These are phyloP conservation scores for Leucocoprinus birnbaumii DNA, from an alignment of 768 basidiomycete genomes.

Conservation along the genomic window DNA sequence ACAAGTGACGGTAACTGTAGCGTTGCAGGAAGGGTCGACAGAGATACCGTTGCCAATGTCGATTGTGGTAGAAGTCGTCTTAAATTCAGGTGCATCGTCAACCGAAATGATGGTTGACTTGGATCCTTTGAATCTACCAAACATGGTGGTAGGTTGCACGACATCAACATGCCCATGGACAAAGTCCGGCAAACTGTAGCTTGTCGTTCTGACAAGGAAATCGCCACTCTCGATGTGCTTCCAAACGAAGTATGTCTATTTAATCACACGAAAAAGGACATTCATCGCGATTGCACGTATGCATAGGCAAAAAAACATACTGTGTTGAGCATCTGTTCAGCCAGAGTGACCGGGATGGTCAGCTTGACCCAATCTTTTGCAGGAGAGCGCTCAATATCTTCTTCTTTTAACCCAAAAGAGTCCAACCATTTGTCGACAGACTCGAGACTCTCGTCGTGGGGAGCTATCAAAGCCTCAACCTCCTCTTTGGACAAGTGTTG, in stretches of 20 bases:
- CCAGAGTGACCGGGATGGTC: conserved; percentile 51
- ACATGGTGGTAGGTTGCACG: conserved; percentile 70
- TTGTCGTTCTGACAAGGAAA: conserved; percentile 56
- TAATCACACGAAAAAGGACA: neutral
- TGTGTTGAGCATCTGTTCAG: conserved; percentile 69
- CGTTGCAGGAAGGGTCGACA: conserved; percentile 47
- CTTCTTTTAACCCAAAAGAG: conserved; percentile 47
- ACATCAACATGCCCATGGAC: conserved; percentile 62
- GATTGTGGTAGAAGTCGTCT: conserved; percentile 16
- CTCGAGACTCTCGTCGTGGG: conserved; percentile 51
- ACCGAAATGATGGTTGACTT: conserved; percentile 37
- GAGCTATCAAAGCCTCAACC: conserved; percentile 60
- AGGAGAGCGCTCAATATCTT: conserved; percentile 47
- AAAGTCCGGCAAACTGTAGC: conserved; percentile 58
- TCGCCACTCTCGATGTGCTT: conserved; percentile 44
- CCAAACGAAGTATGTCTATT: conserved; percentile 55
- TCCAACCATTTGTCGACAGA: conserved; percentile 61
- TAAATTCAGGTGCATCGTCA: conserved; percentile 18
- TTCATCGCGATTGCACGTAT: neutral
- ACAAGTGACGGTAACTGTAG: conserved; percentile 47
- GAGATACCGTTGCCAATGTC: conserved; percentile 29
- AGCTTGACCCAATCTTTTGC: conserved; percentile 68
- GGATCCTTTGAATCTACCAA: conserved; percentile 47
- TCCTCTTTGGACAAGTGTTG: conserved; percentile 62
- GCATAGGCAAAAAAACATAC: conserved; percentile 14